Base-by-base conservation (phyloP, 2,329 filamentous ascomycete species). In the Penicillium sclerotigenum region DNA sequence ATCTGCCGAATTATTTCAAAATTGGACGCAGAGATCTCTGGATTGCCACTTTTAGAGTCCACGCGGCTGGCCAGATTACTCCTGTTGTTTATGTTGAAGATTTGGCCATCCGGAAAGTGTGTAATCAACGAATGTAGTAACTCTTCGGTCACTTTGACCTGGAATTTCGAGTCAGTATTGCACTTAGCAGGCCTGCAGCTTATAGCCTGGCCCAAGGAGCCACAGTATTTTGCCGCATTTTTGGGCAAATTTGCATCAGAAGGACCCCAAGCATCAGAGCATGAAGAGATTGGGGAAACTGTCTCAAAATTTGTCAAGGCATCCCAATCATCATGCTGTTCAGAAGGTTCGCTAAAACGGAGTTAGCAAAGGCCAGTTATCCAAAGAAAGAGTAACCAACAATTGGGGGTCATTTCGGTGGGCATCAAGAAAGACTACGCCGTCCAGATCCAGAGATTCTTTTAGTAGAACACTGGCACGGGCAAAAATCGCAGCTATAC, bases 401-500 rank as follows among this genome's bases (percentile, higher is more conserved):
- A 68, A 62, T 54, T 63, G 63, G 14, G 61, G 57, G 34, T 66
- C 64, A 38, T 58, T 65, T 13, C 55, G 65, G 28, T 61, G 26
- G 5, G 65, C 59, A 59, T 65, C 57, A 3, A 76, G 61, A n/a
- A 74, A 72, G 0, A 70, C 64, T 3, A 66, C 63, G 4, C 76
- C 77, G 22, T 75, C 73, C 0, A 77, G 64, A 43, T 78, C 72
- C 43, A 80, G 66, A 0, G 77, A 74, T 28, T 77, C 68, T 4
- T 74, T 68, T 16, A 81, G 69, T 1, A 79, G 71, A 7, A 70
- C 67, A 34, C 77, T 76, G 5, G 78, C 79, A 20, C 74, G 75
- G 0, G 73, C 68, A 31, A 80, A 79, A 3, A 80, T 67, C 10
- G 62, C 57, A 2, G 51, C 36, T 18, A 68, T 60, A 1, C 62